Percentiles rank a stretch among this genome's conserved stretches.
phyloP scores from a whole-genome alignment of 352 stramenopile genomes.

The Elongisporangium senticosum region DNA sequence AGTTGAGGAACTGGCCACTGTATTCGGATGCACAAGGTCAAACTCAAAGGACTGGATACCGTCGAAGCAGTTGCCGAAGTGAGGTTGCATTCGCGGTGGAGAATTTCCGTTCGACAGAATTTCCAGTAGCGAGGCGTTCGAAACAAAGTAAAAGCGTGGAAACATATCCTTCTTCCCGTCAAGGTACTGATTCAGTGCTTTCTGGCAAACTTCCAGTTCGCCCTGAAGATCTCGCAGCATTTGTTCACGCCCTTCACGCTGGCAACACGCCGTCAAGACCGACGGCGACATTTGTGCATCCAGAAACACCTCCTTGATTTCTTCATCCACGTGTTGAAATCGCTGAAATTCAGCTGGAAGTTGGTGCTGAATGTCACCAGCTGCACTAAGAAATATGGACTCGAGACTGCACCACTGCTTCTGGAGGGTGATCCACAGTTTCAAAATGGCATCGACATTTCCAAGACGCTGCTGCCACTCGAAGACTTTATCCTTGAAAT shows the following conservation, averaged over 20 bases:
- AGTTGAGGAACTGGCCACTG: background rate
- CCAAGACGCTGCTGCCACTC: constrained; percentile 91
- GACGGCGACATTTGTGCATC: constrained; percentile 62
- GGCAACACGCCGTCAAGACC: constrained; percentile 66
- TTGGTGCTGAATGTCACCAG: constrained; percentile 90
- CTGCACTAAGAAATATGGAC: constrained; percentile 91
- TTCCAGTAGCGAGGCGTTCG: constrained; percentile 91
- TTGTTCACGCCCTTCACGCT: constrained; percentile 72
- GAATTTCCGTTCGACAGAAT: constrained; percentile 93
- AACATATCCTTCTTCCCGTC: constrained; percentile 96
- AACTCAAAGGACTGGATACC: constrained; percentile 84
- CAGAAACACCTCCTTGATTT: constrained; percentile 76
- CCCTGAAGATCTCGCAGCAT: constrained; percentile 77
- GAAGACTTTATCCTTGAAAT: constrained; percentile 94
- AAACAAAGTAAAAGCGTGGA: constrained; percentile 96
- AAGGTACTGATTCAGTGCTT: constrained; percentile 94
- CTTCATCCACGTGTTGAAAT: constrained; percentile 84
- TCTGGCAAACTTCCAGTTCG: constrained; percentile 94
- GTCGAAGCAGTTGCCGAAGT: constrained; percentile 90
- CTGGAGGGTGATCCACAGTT: constrained; percentile 90
- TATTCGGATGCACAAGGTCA: constrained; percentile 22
- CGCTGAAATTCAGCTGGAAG: constrained; percentile 88
- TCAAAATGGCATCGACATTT: constrained; percentile 91
- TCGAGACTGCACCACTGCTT: constrained; percentile 92
- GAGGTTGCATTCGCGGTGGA: constrained; percentile 79